Evolutionary conservation across 2,329 filamentous ascomycete species (phyloP).

Genomic region (Aspergillus sp.): DNA sequence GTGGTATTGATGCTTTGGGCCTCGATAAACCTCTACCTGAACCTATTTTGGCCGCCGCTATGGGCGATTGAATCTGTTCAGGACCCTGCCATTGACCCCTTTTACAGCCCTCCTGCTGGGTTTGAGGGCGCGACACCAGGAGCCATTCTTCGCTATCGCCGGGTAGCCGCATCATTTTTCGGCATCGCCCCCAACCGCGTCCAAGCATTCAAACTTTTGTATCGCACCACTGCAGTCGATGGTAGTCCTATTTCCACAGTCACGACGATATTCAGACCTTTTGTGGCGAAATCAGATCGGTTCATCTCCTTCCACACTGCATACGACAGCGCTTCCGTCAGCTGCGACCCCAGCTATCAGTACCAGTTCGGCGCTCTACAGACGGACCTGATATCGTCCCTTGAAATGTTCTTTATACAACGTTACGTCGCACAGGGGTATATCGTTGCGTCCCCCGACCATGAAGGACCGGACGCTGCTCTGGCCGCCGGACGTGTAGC

Average conservation of each 20-base stretch:
- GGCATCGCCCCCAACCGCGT: conserved; percentile 22
- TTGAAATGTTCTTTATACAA: conserved; percentile 32
- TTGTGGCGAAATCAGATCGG: conserved; percentile 21
- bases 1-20: neutral
- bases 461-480: conserved; percentile 47
- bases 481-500: conserved; percentile 44
- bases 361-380: conserved; percentile 34
- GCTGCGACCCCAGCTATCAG: conserved; percentile 29
- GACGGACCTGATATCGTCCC: conserved; percentile 34
- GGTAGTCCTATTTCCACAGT: conserved; percentile 41
- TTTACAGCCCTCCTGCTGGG: conserved; percentile 1
- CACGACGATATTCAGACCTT: conserved; percentile 42
- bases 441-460: conserved; percentile 51
- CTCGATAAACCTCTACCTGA: neutral
- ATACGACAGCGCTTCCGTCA: conserved; percentile 28
- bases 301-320: conserved; percentile 47
- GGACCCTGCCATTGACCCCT: conserved; percentile 8
- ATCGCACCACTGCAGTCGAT: conserved; percentile 41
- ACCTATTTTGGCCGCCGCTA: neutral
- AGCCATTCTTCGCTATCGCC: conserved; percentile 1
- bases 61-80: neutral
- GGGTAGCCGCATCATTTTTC: neutral
- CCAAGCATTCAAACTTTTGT: conserved; percentile 39
- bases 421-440: conserved; percentile 46
- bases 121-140: neutral